Base-by-base conservation (phyloP, 2,329 filamentous ascomycete genomes). In the Fusarium nygamai region DNA sequence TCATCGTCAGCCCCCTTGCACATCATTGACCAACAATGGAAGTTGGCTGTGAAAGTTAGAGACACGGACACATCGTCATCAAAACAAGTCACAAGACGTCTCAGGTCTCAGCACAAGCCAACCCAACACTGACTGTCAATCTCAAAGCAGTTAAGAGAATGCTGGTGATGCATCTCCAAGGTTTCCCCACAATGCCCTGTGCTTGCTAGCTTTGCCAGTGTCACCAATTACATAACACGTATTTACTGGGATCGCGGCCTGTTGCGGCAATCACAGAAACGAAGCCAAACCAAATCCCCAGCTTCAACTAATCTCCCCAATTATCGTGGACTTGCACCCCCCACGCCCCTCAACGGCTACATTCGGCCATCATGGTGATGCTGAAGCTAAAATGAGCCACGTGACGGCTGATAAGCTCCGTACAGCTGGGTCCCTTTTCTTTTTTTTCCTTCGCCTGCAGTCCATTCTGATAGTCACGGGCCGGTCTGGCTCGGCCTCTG, bases 321-420 rank as follows among this genome's bases (percentile, higher is more conserved):
- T 76, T 63, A 74, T 39, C 39, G 4, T 24, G 16, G 17, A 3
- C 36, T 60, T 60, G 29, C 48, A 51, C 41, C 46, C 51, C 61
- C 50, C 61, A 61, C 46, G 58, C 61, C 57, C 53, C 66, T 61
- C 62, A 73, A 68, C 77, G 77, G 77, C 77, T 78, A 78, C 73
- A 71, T 73, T 76, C 77, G 77, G 77, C 76, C 51, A 58, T 62
- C 34, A 33, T 34, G 24, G 27, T 65, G 34, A 61, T 39, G 39
- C 46, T 43, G 31, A 22, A 50, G 46, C 66, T 69, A 69, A 51
- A 60, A 41, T 22, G 14, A 22, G 57, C 67, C 77, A 78, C 77
- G 77, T 78, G 77, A 78, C 70, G 76, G 63, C 54, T 70, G 76
- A 78, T 78, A 78, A 78, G 76, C 74, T 76, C 75, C 73, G 57